Base-by-base conservation (phyloP, 257 asterid species). In the Solanum dulcamara region DNA sequence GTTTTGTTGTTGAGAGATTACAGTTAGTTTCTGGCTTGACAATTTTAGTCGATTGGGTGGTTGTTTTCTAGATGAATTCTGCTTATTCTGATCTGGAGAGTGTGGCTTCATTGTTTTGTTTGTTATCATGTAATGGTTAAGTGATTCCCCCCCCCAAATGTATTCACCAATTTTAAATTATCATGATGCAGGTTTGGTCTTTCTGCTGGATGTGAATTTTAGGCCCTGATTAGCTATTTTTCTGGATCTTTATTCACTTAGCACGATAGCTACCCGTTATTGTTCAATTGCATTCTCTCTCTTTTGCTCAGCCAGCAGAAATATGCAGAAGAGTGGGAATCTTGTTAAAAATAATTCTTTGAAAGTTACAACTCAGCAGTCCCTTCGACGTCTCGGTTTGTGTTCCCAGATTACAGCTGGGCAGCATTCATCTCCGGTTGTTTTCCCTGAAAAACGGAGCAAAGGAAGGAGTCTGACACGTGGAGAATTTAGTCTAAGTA, bases 351-450 rank as follows among this genome's bases (percentile, higher is more conserved):
- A 89, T 85, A 93, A 87, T 89, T 95, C 99, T 84, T 88, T 93
- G 92, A 93, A 92, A 89, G 83, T 92, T 86, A 84, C 91, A 64
- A 89, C 98, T 74, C 97, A 93, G 90, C 96, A 92, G 88, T 93
- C 99, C 86, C 98, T 95, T 88, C 98, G 95, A 77, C 95, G 95
- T 83, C 88, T 97, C 80, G 98, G 98, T 72, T 90, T 97, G 57
- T 94, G 98, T 89, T 92, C 98, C 86, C 98, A 92, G 91, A 91
- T 90, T 81, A 66, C 95, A 71, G 90, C 94, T 10, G 95, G 95
- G 66, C 99, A 94, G 83, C 98, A 95, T 86, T 92, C 97, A 44
- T 95, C 98, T 42, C 98, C 98, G 24, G 86, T 92, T 87, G 99
- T 95, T 66, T 93, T 92, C 86, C 98, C 98, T 22, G 98, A 97